Evolutionary conservation across 495 filamentous ascomycete species (phyloP), one percentile per base, ranked within the genome.

Genomic region (Achaetomiella virescens): DNA sequence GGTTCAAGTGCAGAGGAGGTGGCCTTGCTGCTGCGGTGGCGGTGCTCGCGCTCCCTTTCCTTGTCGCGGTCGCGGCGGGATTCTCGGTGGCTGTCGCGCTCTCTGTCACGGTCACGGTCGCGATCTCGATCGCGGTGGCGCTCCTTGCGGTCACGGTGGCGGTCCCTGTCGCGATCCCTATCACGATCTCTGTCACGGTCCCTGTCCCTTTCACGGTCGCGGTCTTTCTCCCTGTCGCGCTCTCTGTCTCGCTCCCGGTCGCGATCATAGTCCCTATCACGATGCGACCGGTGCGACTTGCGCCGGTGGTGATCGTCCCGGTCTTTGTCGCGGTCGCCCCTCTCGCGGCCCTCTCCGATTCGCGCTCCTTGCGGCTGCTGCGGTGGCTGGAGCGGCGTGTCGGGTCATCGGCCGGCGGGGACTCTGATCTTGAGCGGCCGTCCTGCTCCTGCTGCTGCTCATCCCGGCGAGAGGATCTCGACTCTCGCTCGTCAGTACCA

Each of bases 21-120:
- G 40, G 51, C 68, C 63, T 85, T 86, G 62, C 77, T 74, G 59
- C 78, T 76, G 56, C 77, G 72, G 55, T 72, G 72, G 31, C 73
- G 69, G 48, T 70, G 70, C 40, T 78, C 68, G 37, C 71, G 68
- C 24, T 76, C 38, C 5, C 38, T 3, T 20, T 50, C 64, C 10
- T 68, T 52, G 3, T 77, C 72, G 8, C 72, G 66, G 24, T 48
- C 41, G 1, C 52, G 20, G 20, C n/a, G n/a, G n/a, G n/a, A n/a
- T n/a, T 79, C 73, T 9, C 78, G 77, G 25, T 75, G 67, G 10
- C 75, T 73, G 22, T 76, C 71, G 17, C 77, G 63, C 8, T 80
- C 75, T 20, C 74, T 66, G 18, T 81, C 76, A 37, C 75, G 64
- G 14, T 69, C 61, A 15, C 62, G 65, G 3, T 58, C 48, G 8